Percentiles rank a stretch among this genome's conserved stretches.
phyloP scores from a whole-genome alignment of 192 early-diverging fungal species.

The Dissophora ornata region DNA sequence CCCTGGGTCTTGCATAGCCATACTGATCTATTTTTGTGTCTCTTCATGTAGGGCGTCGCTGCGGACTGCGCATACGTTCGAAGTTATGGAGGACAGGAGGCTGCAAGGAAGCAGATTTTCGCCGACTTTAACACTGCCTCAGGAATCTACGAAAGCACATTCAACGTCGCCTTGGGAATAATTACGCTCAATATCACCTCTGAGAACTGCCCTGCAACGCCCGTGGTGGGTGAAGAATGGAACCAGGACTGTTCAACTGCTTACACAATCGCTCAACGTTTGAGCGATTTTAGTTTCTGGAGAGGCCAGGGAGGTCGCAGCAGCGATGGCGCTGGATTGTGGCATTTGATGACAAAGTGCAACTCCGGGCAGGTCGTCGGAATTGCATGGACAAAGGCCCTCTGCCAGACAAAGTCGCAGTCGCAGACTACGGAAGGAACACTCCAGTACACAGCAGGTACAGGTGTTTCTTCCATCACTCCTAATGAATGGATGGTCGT shows the following conservation, averaged over 20 bases:
- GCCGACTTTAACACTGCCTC: constrained; percentile 86
- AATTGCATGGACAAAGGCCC: constrained; percentile 84
- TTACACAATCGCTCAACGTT: constrained; percentile 78
- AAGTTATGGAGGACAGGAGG: constrained; percentile 63
- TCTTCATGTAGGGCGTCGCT: constrained; percentile 68
- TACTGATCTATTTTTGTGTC: neutral
- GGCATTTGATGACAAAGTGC: constrained; percentile 93
- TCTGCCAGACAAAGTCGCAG: constrained; percentile 68
- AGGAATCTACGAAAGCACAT: constrained; percentile 83
- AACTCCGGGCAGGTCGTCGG: constrained; percentile 82
- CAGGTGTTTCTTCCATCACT: constrained; percentile 85
- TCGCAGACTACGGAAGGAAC: constrained; percentile 23
- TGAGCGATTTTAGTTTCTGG: constrained; percentile 93
- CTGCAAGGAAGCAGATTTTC: constrained; percentile 77
- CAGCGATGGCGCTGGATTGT: constrained; percentile 82
- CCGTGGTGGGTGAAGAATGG: constrained; percentile 65
- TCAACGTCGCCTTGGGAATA: constrained; percentile 86
- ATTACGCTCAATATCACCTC: constrained; percentile 80
- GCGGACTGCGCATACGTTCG: constrained; percentile 78
- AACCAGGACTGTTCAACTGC: constrained; percentile 79
- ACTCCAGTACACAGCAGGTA: constrained; percentile 75
- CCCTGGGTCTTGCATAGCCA: too few species aligned
- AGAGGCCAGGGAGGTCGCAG: constrained; percentile 66
- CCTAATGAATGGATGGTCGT: constrained; percentile 94
- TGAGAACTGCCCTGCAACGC: constrained; percentile 64